Base-by-base conservation (phyloP, 495 filamentous ascomycete species). In the Jackrogersella multiformis region DNA sequence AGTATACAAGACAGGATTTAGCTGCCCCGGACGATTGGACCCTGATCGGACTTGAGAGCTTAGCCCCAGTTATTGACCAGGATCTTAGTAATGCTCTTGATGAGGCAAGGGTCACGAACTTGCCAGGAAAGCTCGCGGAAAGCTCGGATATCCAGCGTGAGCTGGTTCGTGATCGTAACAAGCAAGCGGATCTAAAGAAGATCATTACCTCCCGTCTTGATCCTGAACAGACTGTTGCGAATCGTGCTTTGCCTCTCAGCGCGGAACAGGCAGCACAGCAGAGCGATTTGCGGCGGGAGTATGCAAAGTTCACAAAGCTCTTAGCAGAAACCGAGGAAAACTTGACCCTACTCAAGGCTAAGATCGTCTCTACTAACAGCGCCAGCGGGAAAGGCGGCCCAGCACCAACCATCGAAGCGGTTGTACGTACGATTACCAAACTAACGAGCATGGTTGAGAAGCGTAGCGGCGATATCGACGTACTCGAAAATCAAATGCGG, bases 381-480 rank as follows among this genome's bases (percentile, higher is more conserved):
- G 79, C 80, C 18, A 77, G 72, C 12, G 77, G 81, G 35, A 79
- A 77, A 39, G 75, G 77, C 5, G 77, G 79, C 16, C 78, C 74
- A n/a, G 73, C 63, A 57, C 96, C 95, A 2, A 97, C 94, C 0
- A 90, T 97, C 1, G 96, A 97, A 66, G 92, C 92, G 6, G 92
- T 98, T 16, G 87, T 91, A 41, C 90, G 90, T 49, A 98, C 96
- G 5, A 96, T 99, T 64, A 80, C 81, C 53, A 97, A 95, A 56
- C 91, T 99, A 87, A 98, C 93, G 53, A 86, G 79, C 61, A 96
- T 97, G 92, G 89, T 89, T 0, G 91, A 97, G 80, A 89, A 88
- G 76, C 90, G 89, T 73, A 92, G 89, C 74, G 89, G 87, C 44
- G 95, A 98, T 66, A 88, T 98, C 46, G 92, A 96, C 75, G 86